Base-by-base conservation (phyloP, 352 stramenopile species). In the Phytophthora capsici region DNA sequence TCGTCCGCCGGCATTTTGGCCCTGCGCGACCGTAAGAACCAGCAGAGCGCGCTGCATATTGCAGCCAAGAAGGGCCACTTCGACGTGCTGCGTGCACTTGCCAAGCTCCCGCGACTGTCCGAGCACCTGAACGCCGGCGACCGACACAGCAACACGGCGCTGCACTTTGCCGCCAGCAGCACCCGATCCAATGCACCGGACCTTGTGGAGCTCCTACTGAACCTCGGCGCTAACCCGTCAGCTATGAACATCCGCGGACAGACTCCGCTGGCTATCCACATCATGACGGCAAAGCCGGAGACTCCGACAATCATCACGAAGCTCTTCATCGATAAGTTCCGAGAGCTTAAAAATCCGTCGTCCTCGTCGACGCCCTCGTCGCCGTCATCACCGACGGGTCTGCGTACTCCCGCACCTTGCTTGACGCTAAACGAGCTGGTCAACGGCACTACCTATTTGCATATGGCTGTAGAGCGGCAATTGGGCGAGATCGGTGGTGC, bases 31-130 rank as follows among this genome's bases (percentile, higher is more conserved):
- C 80, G 73, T 46, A 95, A 93, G 75, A 93, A 94, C 69, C 82
- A 89, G 66, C 87, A 95, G 69, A 94, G 83, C 50, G 87, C 86
- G 57, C 73, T 95, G 25, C 87, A 95, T 62, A 91, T 95, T 34
- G 87, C 87, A 0, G 87, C 85, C 44, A 90, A 89, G 36, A 95
- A 95, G 56, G 87, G 85, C 6, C 87, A 95, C 57, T 70, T 92
- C 49, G 87, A 95, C 37, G 87, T 95, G 37, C 66, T 95, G 47
- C 73, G 75, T 14, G 87, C 87, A 38, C 80, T 95, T n/a, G 82
- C 79, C 19, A 93, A 90, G 53, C 85, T 95, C 14, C 87, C 87
- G 34, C 67, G 82, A 19, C 70, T 88, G 10, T 63, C 77, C 8
- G 87, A 94, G 16, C 86, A 88, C 51, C 63, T 95, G 51, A 94